Percentiles rank a stretch among this genome's conserved stretches.
phyloP scores from a whole-genome alignment of 345 rosid genomes.

The Murraya paniculata region DNA sequence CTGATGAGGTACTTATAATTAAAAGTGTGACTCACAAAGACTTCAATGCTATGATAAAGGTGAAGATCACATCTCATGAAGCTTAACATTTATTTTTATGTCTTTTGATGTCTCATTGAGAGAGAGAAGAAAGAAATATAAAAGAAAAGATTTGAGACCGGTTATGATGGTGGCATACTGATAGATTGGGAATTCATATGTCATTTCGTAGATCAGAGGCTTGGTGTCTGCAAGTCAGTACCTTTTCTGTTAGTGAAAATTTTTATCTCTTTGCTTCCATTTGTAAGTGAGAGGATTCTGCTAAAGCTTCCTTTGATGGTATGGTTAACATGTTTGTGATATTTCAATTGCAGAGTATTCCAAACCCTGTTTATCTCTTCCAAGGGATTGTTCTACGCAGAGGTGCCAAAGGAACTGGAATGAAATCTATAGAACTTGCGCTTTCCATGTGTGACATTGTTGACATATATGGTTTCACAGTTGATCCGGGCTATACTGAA shows the following conservation, averaged over 20 bases:
- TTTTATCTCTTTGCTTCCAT: background rate
- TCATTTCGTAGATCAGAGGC: constrained; percentile 8
- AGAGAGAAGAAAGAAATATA: background rate
- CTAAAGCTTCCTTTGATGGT: background rate
- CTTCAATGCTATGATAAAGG: constrained; percentile 94
- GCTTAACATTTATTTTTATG: background rate
- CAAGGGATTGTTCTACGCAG: constrained; percentile 93
- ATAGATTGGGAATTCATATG: background rate
- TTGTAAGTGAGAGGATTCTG: background rate
- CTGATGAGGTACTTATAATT: constrained; percentile 85
- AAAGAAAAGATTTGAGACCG: background rate
- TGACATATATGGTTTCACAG: constrained; percentile 93
- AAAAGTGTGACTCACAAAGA: constrained; percentile 90
- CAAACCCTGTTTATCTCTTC: constrained; percentile 97
- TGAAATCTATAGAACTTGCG: constrained; percentile 93
- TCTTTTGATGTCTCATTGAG: background rate
- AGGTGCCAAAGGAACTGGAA: constrained; percentile 99
- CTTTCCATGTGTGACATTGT: constrained; percentile 95
- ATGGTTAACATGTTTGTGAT: constrained; percentile 11
- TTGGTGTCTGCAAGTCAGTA: constrained; percentile 5
- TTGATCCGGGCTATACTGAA: constrained; percentile 98
- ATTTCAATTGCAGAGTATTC: constrained; percentile 58
- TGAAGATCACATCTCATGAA: constrained; percentile 21
- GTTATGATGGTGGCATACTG: constrained; percentile 1
- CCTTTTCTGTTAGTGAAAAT: background rate